Percentiles rank a stretch among this genome's conserved stretches.
Evolutionary conservation across 129 eudicot genomes (phyloP).

Genomic region (Escallonia herrerae): DNA sequence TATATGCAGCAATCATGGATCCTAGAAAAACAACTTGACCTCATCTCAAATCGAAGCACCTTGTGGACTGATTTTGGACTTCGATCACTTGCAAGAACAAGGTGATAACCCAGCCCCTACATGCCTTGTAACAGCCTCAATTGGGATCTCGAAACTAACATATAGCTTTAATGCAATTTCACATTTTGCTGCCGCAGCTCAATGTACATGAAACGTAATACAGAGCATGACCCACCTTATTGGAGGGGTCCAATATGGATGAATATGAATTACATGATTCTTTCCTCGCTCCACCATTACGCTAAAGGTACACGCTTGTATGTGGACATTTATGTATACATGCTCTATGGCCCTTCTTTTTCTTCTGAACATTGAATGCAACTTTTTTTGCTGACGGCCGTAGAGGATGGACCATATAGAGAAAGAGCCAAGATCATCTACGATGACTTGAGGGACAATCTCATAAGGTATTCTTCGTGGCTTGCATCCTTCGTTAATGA

Average conservation of each 20-base stretch:
- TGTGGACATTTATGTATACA: background rate
- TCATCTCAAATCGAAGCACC: conserved; percentile 67
- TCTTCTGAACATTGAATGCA: conserved; percentile 8
- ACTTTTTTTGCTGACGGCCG: background rate
- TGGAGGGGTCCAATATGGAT: conserved; percentile 99
- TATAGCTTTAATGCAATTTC: background rate
- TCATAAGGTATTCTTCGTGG: conserved; percentile 46
- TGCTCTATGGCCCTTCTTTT: background rate
- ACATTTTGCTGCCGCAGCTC: conserved; percentile 39
- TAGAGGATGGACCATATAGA: conserved; percentile 86
- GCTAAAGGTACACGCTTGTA: conserved; percentile 46
- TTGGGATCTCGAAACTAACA: background rate
- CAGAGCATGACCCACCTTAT: conserved; percentile 94
- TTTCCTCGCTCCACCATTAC: conserved; percentile 75
- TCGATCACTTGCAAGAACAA: conserved; percentile 79
- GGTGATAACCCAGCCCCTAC: conserved; percentile 34
- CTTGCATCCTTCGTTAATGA: background rate
- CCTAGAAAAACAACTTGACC: conserved; percentile 78
- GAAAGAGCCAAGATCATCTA: conserved; percentile 63
- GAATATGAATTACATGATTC: conserved; percentile 93
- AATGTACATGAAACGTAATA: conserved; percentile 84
- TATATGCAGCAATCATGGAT: conserved; percentile 62
- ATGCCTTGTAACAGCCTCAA: background rate
- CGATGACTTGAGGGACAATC: conserved; percentile 65
- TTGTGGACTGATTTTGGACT: conserved; percentile 84